Percentiles rank a stretch among this genome's conserved stretches.
phyloP scores from a whole-genome alignment of 306 rosid genomes.

The Rosa chinensis region DNA sequence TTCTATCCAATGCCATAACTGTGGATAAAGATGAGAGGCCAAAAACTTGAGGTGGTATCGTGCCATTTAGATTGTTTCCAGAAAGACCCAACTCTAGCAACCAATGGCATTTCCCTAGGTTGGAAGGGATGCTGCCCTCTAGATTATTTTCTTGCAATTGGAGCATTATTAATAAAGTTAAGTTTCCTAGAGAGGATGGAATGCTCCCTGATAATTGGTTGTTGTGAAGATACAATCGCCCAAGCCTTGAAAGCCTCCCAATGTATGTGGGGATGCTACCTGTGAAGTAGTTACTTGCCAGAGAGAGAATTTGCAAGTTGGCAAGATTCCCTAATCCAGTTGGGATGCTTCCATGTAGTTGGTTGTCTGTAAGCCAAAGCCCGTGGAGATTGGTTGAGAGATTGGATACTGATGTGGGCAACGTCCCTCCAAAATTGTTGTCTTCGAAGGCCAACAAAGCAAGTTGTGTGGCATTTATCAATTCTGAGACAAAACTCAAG shows the following conservation, averaged over 20 bases:
- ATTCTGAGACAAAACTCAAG: not conserved
- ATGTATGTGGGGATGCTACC: not conserved
- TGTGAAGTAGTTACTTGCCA: not conserved
- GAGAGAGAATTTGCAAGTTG: rapidly evolving
- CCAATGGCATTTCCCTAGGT: not conserved
- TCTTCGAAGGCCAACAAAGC: rapidly evolving
- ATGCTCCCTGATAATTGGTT: not conserved
- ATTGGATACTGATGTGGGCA: not conserved
- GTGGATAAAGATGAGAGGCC: not conserved
- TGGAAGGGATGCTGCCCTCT: not conserved
- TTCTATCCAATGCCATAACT: not conserved
- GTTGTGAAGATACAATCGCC: not conserved
- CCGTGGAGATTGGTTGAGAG: not conserved
- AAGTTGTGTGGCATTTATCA: not conserved
- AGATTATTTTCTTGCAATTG: not conserved
- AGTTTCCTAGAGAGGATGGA: not conserved
- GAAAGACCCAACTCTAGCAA: not conserved
- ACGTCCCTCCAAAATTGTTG: not conserved
- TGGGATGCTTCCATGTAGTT: not conserved
- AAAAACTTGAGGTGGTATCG: not conserved
- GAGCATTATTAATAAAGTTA: rapidly evolving
- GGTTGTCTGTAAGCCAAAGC: not conserved
- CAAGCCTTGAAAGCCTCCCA: not conserved
- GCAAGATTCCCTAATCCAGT: not conserved
- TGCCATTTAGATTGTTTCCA: not conserved